Base-by-base conservation (phyloP, 805 yeast genomes). In the Wickerhamomyces silvicola region DNA sequence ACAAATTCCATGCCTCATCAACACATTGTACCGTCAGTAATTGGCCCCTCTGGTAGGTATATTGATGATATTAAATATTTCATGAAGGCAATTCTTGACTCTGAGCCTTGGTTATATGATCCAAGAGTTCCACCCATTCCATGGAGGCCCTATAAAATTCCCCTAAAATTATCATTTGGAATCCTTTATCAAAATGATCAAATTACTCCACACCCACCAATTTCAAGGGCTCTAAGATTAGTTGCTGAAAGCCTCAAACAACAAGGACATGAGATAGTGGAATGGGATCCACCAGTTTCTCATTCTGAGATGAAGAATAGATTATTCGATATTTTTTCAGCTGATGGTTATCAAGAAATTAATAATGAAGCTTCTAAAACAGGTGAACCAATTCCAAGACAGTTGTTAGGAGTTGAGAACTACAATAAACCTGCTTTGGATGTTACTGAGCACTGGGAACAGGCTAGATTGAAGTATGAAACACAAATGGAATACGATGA, bases 31-130 rank as follows among this genome's bases (percentile, higher is more conserved):
- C 66, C 68, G 21, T 75, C 81, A 7, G 82, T 78, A 20, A 66
- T 68, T 26, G 90, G 88, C n/a, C 88, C 90, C 24, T 50, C 79
- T 57, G 66, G 82, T 3, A 66, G 79, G 43, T 59, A 71, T 4
- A 56, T 75, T 25, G 80, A 75, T 3, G 88, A 81, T 54, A 55
- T 81, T 39, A 83, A 78, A 18, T 59, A 72, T 36, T 76, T 76
- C 62, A 78, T 79, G 83, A 65, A 72, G 35, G 41, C 60, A 11
- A 75, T 71, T 51, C 27, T 57, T 4, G 41, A 28, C 14, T 60
- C 62, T 13, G 60, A 72, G 43, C 86, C 85, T 13, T 78, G 84
- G 82, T 25, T 18, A 10, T 38, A 33, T 16, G 45, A 78, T 46
- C 71, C 78, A 3, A 69, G 64, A 40, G 55, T 60, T 24, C 46